Percentiles rank a stretch among this genome's conserved stretches.
These are phyloP conservation scores for Aspergillus mulundensis DNA, from an alignment of 495 filamentous ascomycete genomes.

Conservation along the genomic window DNA sequence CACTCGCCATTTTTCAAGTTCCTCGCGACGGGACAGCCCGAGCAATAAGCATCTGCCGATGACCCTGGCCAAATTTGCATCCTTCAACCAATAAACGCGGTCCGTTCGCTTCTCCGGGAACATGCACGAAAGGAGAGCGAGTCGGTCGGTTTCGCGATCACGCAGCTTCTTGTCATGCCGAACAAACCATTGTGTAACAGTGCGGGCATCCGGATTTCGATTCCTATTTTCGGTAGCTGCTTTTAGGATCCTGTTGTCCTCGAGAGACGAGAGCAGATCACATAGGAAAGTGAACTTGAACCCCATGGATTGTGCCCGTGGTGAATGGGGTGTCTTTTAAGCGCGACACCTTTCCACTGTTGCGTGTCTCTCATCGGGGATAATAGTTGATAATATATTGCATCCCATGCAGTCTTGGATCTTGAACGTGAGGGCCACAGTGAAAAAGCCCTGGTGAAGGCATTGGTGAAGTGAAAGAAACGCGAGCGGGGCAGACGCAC, in stretches of 20 bases:
- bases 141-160: constrained; percentile 45
- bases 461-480: not conserved
- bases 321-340: not conserved
- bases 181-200: constrained; percentile 58
- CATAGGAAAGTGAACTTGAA: constrained; percentile 59
- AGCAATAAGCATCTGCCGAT: constrained; percentile 62
- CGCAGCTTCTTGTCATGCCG: constrained; percentile 49
- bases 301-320: constrained; percentile 49
- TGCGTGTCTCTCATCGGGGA: not conserved
- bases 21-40: constrained; percentile 51
- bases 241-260: constrained; percentile 39
- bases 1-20: constrained; percentile 58
- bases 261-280: constrained; percentile 56
- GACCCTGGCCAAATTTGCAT: constrained; percentile 53
- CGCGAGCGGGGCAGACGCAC: constrained; percentile 7
- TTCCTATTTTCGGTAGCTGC: constrained; percentile 28
- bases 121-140: constrained; percentile 66
- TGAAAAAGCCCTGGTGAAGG: not conserved
- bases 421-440: not conserved
- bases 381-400: not conserved
- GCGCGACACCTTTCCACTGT: not conserved
- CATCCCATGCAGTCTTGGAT: not conserved
- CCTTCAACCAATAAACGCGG: constrained; percentile 66
- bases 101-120: constrained; percentile 72
- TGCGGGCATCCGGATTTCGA: constrained; percentile 30